These are phyloP conservation scores for Botrytis elliptica DNA, from an alignment of 2,329 filamentous ascomycete genomes.

Conservation along the genomic window DNA sequence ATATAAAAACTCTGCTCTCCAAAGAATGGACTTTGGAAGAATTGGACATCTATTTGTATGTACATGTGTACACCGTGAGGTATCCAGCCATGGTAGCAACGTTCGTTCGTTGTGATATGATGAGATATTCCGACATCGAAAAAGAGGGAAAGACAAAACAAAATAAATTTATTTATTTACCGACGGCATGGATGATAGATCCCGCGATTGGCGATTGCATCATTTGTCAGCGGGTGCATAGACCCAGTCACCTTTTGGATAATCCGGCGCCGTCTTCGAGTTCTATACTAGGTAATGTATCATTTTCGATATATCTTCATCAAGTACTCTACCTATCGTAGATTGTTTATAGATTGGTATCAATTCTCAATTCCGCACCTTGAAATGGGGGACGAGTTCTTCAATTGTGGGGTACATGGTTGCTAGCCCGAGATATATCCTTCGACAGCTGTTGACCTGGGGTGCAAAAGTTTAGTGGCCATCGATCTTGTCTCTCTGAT, in stretches of 20 bases:
- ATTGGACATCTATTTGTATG: background rate
- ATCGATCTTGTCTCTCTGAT: background rate
- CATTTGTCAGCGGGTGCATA: background rate
- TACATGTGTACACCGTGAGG: background rate
- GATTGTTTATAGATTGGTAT: background rate
- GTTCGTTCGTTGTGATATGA: background rate
- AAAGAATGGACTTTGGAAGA: background rate
- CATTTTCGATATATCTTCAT: background rate
- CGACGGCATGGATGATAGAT: slow-evolving; percentile 8
- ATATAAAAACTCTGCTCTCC: background rate
- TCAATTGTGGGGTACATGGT: slow-evolving; percentile 2
- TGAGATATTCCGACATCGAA: background rate
- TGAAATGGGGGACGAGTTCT: slow-evolving; percentile 6
- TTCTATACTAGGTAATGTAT: background rate
- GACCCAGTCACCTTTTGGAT: background rate
- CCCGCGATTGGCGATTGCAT: background rate
- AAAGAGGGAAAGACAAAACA: background rate
- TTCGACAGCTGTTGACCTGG: background rate
- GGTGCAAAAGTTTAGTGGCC: background rate
- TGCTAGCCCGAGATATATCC: slow-evolving; percentile 2
- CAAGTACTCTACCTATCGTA: background rate
- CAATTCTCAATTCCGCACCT: background rate
- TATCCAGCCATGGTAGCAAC: background rate
- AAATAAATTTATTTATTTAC: background rate
- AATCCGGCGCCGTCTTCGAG: background rate